phyloP scores from a whole-genome alignment of 176 grass and related monocot species.

The Areca catechu region DNA sequence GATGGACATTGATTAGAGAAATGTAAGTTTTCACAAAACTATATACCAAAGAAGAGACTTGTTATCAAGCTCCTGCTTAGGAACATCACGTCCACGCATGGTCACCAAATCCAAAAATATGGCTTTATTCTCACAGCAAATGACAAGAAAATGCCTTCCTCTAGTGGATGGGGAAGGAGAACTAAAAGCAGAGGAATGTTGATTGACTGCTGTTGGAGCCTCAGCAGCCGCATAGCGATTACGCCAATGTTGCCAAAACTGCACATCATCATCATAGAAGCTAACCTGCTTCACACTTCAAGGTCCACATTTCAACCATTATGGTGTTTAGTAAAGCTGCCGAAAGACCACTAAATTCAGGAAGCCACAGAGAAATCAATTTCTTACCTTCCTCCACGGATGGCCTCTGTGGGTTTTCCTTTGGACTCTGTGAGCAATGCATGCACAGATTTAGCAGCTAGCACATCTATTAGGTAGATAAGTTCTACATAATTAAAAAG shows the following conservation, averaged over 20 bases:
- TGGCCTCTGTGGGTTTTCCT: conserved; percentile 94
- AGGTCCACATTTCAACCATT: conserved; percentile 20
- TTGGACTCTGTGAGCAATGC: conserved; percentile 40
- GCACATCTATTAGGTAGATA: too few relatives aligned
- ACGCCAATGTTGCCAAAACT: conserved; percentile 95
- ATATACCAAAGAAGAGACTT: conserved; percentile 92
- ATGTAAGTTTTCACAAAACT: conserved; percentile 2
- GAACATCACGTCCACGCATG: conserved; percentile 91
- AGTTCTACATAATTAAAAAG: too few relatives aligned
- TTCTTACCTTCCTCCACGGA: conserved; percentile 88
- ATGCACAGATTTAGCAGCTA: too few relatives aligned
- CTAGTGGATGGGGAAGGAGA: conserved; percentile 77
- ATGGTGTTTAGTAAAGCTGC: conserved; percentile 26
- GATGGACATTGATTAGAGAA: background rate
- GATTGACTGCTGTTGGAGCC: conserved; percentile 75
- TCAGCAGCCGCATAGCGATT: conserved; percentile 80
- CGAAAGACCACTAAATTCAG: background rate
- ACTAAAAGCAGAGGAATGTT: conserved; percentile 63
- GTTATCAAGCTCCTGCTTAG: conserved; percentile 95
- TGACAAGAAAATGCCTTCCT: conserved; percentile 98
- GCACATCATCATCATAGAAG: conserved; percentile 92
- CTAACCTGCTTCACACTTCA: conserved; percentile 97
- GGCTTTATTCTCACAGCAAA: conserved; percentile 98
- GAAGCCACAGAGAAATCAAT: conserved; percentile 10
- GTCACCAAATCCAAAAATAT: conserved; percentile 98